Percentiles rank a stretch among this genome's conserved stretches.
Evolutionary conservation across 306 rosid species (phyloP).

Genomic region (Prunus padus): DNA sequence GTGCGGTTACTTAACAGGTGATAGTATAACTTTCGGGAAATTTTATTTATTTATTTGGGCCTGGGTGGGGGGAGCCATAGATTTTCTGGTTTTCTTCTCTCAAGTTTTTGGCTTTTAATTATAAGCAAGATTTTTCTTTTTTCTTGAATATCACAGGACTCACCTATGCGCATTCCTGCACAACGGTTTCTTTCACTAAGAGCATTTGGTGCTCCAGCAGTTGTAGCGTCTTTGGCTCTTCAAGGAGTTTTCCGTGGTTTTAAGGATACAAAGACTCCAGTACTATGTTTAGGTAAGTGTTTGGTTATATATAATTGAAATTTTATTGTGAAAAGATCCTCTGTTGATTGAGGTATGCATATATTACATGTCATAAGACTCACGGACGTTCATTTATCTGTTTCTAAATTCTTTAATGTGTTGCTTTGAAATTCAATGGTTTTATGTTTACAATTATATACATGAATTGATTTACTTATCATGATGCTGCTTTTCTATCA

Average conservation of each 20-base stretch:
- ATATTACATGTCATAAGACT: not conserved
- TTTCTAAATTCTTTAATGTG: not conserved
- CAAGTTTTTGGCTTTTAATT: conserved; percentile 3
- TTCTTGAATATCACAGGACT: conserved; percentile 45
- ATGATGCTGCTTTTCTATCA: not conserved
- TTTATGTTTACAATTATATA: not conserved
- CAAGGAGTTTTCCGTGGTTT: conserved; percentile 98
- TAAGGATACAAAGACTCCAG: conserved; percentile 92
- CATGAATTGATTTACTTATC: not conserved
- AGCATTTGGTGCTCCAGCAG: conserved; percentile 98
- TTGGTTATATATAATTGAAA: not conserved
- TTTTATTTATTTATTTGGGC: not conserved
- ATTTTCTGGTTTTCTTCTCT: not conserved
- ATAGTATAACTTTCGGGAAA: not conserved
- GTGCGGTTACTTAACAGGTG: not conserved
- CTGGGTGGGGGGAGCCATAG: not conserved
- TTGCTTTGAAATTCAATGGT: not conserved
- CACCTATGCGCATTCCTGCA: conserved; percentile 60
- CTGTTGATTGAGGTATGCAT: not conserved
- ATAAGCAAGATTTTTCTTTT: not conserved
- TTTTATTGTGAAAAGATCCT: not conserved
- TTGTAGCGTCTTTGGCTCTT: conserved; percentile 88
- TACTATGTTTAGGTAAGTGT: conserved; percentile 82
- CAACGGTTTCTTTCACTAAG: conserved; percentile 68
- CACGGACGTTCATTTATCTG: not conserved